Conservation (phyloP, 225 moss, liverwort and hornwort genomes). For the Bryum argenteum region DNA sequence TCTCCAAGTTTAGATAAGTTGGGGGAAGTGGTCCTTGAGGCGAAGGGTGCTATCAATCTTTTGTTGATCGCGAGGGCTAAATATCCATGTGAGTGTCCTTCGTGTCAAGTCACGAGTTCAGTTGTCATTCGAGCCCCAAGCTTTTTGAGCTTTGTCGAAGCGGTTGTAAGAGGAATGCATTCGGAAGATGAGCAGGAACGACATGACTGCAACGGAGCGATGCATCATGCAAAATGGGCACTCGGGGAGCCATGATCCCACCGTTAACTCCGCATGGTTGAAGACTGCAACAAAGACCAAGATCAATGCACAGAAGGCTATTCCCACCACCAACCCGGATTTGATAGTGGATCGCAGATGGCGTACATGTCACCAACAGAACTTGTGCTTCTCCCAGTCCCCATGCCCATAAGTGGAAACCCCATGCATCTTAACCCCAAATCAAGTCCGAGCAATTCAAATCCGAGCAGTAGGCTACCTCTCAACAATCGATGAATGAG, state of each 20-base stretch:
- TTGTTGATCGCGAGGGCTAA: no score
- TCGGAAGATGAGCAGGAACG: conserved; percentile 66
- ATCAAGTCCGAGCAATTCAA: no score
- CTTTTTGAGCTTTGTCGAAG: conserved; percentile 66
- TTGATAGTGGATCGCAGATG: conserved; percentile 47
- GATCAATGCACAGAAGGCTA: conserved; percentile 38
- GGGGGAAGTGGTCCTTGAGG: no score
- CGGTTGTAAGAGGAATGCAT: conserved; percentile 63
- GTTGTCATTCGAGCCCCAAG: conserved; percentile 62
- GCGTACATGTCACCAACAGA: conserved; percentile 47
- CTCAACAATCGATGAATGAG: no score
- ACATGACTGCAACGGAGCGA: conserved; percentile 55
- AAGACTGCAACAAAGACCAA: conserved; percentile 40
- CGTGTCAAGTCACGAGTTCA: conserved; percentile 55
- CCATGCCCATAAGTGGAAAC: conserved; percentile 44
- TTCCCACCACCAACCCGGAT: conserved; percentile 39
- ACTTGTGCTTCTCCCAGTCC: conserved; percentile 61
- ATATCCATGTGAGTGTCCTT: no score
- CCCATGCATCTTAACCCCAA: conserved; percentile 43
- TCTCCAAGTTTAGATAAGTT: no score
- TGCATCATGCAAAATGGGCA: conserved; percentile 42
- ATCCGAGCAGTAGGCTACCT: no score
- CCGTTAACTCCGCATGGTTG: conserved; percentile 44
- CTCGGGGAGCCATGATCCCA: conserved; percentile 31
- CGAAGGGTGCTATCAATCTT: no score